Percentiles rank a stretch among this genome's conserved stretches.
Evolutionary conservation across 371 early-diverging fungal species (phyloP).

Genomic region (Apophysomyces ossiformis): DNA sequence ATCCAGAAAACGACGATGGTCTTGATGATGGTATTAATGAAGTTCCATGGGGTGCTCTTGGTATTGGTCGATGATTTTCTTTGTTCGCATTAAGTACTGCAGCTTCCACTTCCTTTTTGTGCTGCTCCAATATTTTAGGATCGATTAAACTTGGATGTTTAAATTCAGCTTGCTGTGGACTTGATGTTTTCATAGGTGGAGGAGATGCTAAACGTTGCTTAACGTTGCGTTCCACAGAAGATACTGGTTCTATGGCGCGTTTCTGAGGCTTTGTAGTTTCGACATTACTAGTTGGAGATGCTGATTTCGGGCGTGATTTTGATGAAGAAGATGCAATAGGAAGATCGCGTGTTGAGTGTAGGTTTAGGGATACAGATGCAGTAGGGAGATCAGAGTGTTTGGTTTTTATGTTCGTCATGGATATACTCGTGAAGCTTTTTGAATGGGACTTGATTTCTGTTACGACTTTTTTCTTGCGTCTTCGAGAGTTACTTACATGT

Average conservation of each 20-base stretch:
- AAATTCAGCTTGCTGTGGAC: neutral
- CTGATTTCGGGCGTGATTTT: neutral
- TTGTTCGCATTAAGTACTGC: neutral
- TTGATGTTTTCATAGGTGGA: neutral
- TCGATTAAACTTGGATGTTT: neutral
- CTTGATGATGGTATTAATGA: neutral
- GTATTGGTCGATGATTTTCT: neutral
- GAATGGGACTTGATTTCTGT: too few species aligned
- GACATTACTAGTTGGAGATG: neutral
- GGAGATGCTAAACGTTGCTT: neutral
- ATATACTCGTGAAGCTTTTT: too few species aligned
- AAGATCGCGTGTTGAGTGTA: neutral
- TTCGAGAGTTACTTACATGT: neutral
- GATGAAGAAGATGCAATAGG: neutral
- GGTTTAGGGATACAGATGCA: too few species aligned
- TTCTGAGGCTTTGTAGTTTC: neutral
- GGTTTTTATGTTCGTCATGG: too few species aligned
- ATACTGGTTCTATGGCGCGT: neutral
- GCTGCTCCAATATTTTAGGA: neutral
- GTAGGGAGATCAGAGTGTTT: too few species aligned
- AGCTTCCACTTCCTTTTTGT: neutral
- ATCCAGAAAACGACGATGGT: neutral
- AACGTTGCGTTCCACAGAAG: neutral
- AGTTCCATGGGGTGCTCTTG: neutral
- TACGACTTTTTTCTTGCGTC: too few species aligned